Base-by-base conservation (phyloP, 2,329 filamentous ascomycete genomes). In the Malbranchea cinnamomea region DNA sequence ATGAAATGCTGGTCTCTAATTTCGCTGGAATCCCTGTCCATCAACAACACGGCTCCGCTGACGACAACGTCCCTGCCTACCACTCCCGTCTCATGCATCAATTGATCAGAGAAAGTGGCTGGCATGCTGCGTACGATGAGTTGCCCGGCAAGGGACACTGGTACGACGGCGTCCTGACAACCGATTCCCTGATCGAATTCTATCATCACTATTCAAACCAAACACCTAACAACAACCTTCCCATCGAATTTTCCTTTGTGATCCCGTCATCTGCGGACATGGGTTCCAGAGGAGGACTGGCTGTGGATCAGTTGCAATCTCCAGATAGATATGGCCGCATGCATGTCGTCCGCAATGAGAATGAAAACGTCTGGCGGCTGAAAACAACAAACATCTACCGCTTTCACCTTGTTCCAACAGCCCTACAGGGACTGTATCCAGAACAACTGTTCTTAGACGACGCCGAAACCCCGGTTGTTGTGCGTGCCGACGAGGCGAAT, bases 21-120 rank as follows among this genome's bases (percentile, higher is more conserved):
- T 47, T 59, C 10, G 54, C 53, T 21, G 65, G 60, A 6, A 65
- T 71, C 15, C 63, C 64, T 2, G 54, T 72, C 3, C 45, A 68
- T 20, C 63, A 68, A 39, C 68, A 72, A 37, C 69, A 74, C 45
- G 68, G 69, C 4, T 53, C 57, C 16, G 41, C 50, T 6, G 69
- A 73, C 41, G 65, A 69, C 38, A 74, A 73, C 41, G 68, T 74
- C 3, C 69, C 68, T 1, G 51, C 57, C 4, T 72, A 68, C 39
- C 61, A 73, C 44, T 71, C 67, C 4, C 55, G 68, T 6, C 47
- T 68, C 6, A 62, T 73, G 47, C 56, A 59, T 25, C 57, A 65
- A 35, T 50, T 67, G 23, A 46, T 68, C 8, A 50, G 50, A 13
- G 53, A 66, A 38, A 47, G 48, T 28, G 55, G 51, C 5, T 52